Evolutionary conservation across 1,284 basidiomycete genomes (phyloP), one percentile per base, ranked within the genome.

Genomic region (Mycena citricolor): DNA sequence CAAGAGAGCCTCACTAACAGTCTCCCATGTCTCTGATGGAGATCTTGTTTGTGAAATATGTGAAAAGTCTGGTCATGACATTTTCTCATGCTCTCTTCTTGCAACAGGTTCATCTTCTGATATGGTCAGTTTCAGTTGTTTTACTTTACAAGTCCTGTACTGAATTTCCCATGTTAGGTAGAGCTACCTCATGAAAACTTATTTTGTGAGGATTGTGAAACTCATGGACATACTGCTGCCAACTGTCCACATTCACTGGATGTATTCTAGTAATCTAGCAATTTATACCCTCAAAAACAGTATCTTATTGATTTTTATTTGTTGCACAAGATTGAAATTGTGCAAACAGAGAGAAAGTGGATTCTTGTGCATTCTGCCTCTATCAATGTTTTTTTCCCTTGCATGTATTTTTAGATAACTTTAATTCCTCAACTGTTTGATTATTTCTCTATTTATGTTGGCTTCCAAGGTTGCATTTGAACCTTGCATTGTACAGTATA

Each of bases 161-260:
- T 24, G 12, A 25, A n/a, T 30, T 37, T 32, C 7, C 20, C 10
- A 12, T 20, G n/a, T n/a, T n/a, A n/a, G n/a, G n/a, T n/a, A n/a
- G n/a, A n/a, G n/a, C n/a, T n/a, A n/a, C 25, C 39, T 17, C 49
- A 44, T 30, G 47, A 54, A 22, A 71, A 76, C 43, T 55, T 79
- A 32, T 83, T 77, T 58, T 90, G 87, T 57, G 82, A 81, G 42
- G 87, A 90, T 54, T 90, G 87, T 57, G 88, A 90, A 63, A 74
- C 75, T 36, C 73, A 77, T 43, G 87, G 87, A 8, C 88, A 89
- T 59, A 57, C 68, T 21, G 76, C 86, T 4, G 73, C 73, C 25
- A 77, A 86, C 47, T 90, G 87, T 57, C 88, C 88, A 29, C 79
- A 89, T 62, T 86, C 87, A 12, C 62, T 82, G 61, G 87, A 90